Percentiles rank a stretch among this genome's conserved stretches.
Conservation (phyloP, 2,329 filamentous ascomycete species). For the Dothistroma septosporum region DNA sequence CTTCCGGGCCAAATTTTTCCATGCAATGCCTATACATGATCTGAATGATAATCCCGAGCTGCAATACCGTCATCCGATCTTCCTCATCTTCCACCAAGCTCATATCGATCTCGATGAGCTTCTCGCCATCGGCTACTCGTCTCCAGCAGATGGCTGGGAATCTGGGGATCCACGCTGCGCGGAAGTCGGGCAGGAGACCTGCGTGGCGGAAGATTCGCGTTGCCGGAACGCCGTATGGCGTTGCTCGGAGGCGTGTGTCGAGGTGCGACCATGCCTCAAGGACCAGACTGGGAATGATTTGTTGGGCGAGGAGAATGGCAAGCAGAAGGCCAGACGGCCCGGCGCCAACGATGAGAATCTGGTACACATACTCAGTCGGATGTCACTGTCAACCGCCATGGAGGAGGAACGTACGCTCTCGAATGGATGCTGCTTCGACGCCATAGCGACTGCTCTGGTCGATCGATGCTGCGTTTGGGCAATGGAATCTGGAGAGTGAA, state of each 20-base stretch:
- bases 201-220: constrained; percentile 39
- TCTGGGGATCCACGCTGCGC: constrained; percentile 25
- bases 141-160: constrained; percentile 29
- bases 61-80: constrained; percentile 28
- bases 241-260: constrained; percentile 39
- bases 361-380: neutral
- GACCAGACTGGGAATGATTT: constrained; percentile 24
- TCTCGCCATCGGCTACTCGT: constrained; percentile 24
- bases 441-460: neutral
- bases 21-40: constrained; percentile 25
- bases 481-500: neutral
- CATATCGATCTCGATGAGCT: constrained; percentile 28
- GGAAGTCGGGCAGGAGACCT: constrained; percentile 37
- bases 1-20: constrained; percentile 15
- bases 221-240: constrained; percentile 41
- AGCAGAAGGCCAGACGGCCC: constrained; percentile 31
- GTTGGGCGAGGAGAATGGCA: constrained; percentile 25
- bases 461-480: neutral
- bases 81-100: constrained; percentile 25
- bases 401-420: neutral
- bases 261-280: constrained; percentile 26
- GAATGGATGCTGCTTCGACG: neutral
- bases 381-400: neutral
- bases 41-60: constrained; percentile 28
- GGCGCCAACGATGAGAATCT: constrained; percentile 32